phyloP scores from a whole-genome alignment of 2,329 filamentous ascomycete species.

The Knufia fluminis region DNA sequence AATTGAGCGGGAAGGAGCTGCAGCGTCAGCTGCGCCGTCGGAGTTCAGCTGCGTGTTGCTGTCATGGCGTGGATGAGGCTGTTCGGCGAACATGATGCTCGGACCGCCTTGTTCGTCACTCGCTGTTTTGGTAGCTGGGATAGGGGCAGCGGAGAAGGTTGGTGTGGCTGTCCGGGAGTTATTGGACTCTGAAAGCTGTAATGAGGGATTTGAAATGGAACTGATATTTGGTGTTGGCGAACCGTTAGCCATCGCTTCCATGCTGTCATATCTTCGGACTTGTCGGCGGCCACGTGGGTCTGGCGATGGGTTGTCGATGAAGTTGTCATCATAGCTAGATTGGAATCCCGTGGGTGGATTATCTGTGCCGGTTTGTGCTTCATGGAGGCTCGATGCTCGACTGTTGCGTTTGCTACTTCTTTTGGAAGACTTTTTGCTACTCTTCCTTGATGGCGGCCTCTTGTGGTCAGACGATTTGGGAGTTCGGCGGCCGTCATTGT shows the following conservation, averaged over 20 bases:
- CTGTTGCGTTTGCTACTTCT: conserved; percentile 11
- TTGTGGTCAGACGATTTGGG: conserved; percentile 8
- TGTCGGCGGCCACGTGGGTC: neutral
- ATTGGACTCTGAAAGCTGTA: neutral
- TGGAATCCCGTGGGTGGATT: neutral
- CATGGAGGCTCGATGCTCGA: conserved; percentile 2
- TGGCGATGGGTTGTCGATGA: neutral
- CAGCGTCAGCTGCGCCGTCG: conserved; percentile 12
- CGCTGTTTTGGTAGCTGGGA: conserved; percentile 60
- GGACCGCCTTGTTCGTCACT: conserved; percentile 54
- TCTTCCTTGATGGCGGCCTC: conserved; percentile 18
- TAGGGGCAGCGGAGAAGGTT: conserved; percentile 63
- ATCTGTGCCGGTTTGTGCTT: neutral
- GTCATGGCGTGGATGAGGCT: conserved; percentile 28
- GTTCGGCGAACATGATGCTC: conserved; percentile 65
- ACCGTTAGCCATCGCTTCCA: conserved; percentile 4
- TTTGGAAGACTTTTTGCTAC: conserved; percentile 12
- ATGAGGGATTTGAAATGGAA: neutral
- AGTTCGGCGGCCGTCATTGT: conserved; percentile 31
- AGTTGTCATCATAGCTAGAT: neutral
- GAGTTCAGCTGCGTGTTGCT: neutral
- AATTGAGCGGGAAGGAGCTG: conserved; percentile 27
- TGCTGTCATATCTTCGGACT: neutral
- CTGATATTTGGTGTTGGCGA: neutral
- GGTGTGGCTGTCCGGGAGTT: conserved; percentile 38